Conservation (phyloP, 2,329 filamentous ascomycete species). For the Sphaerulina populicola region DNA sequence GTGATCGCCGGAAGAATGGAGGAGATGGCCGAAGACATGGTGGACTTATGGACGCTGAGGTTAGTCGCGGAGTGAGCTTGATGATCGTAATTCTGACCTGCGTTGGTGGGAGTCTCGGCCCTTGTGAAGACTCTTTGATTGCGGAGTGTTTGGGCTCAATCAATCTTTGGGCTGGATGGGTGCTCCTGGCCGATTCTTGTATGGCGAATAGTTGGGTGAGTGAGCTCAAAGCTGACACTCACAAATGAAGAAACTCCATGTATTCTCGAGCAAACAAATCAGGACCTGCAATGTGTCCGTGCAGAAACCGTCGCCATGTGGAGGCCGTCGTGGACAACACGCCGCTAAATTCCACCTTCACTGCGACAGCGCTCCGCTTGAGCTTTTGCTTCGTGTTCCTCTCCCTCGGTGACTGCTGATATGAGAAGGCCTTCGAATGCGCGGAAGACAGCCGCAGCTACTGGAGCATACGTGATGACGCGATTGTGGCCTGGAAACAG, state of each 20-base stretch:
- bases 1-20: not conserved
- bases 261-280: not conserved
- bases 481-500: slow-evolving; percentile 55
- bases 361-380: not conserved
- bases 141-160: no score
- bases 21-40: slow-evolving; percentile 10
- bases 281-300: not conserved
- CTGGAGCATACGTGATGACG: slow-evolving; percentile 57
- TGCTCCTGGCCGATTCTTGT: no score
- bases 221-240: no score
- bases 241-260: not conserved
- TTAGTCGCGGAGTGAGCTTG: not conserved
- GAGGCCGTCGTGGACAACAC: not conserved
- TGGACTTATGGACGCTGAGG: not conserved
- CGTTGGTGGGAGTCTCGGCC: not conserved
- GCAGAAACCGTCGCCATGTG: not conserved
- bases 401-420: not conserved
- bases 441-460: slow-evolving; percentile 56
- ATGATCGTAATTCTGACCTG: not conserved
- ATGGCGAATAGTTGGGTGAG: no score
- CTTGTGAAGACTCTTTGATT: not conserved
- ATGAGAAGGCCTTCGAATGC: slow-evolving; percentile 46
- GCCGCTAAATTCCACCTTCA: not conserved
- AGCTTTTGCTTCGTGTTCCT: not conserved
- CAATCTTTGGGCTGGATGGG: no score